Conservation (phyloP, 1,139 yeast genomes). For the Kluyveromyces sp. region DNA sequence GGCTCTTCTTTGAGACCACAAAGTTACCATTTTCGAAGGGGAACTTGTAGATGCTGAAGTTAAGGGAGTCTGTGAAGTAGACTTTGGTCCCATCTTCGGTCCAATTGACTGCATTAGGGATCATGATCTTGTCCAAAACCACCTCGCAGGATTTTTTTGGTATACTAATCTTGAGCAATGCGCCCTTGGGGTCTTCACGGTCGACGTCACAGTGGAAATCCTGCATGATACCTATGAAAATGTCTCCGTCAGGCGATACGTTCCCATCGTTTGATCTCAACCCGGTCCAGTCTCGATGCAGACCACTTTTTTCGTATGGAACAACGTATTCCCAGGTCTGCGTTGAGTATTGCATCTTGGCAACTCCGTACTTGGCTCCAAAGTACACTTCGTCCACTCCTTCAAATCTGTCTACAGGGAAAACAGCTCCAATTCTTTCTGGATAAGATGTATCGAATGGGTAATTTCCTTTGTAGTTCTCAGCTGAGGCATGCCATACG, state of each 20-base stretch:
- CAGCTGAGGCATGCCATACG: conserved; percentile 29
- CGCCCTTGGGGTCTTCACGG: conserved; percentile 31
- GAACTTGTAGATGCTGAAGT: conserved; percentile 53
- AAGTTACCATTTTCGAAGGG: conserved; percentile 42
- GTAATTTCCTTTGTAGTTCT: conserved; percentile 18
- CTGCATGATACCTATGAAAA: conserved; percentile 71
- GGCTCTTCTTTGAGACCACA: conserved; percentile 34
- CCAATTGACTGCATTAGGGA: conserved; percentile 80
- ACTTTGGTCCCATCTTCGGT: conserved; percentile 39
- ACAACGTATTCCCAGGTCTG: conserved; percentile 39
- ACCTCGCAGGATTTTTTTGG: conserved; percentile 23
- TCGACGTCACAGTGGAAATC: conserved; percentile 39
- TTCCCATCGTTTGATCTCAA: conserved; percentile 71
- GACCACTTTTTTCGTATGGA: conserved; percentile 34
- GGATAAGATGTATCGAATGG: conserved; percentile 25
- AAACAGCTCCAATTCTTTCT: conserved; percentile 54
- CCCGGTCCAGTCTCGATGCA: conserved; percentile 22
- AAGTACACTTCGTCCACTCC: conserved; percentile 39
- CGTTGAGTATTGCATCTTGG: conserved; percentile 41
- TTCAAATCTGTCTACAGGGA: conserved; percentile 43
- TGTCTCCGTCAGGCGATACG: conserved; percentile 58
- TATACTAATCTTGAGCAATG: conserved; percentile 31
- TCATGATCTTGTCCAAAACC: conserved; percentile 37
- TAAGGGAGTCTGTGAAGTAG: conserved; percentile 68
- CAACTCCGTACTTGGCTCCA: conserved; percentile 55